These are phyloP conservation scores for Microglena sp. DNA, from an alignment of 139 green algal species.

Conservation along the genomic window DNA sequence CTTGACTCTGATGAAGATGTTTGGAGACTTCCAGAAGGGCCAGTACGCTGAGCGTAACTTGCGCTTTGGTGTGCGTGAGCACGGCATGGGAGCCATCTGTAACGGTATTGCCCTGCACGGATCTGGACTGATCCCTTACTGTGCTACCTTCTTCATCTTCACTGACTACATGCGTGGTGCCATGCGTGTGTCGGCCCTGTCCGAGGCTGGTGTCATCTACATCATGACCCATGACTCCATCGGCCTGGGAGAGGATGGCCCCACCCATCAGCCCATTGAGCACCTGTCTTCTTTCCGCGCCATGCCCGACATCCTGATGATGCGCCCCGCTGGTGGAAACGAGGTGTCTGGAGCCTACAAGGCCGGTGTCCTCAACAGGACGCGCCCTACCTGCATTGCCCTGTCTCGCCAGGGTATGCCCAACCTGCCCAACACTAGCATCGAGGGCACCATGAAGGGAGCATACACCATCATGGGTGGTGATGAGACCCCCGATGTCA, in stretches of 20 bases:
- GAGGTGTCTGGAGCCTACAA: slow-evolving; percentile 94
- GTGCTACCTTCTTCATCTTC: slow-evolving; percentile 99
- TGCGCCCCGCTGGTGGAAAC: slow-evolving; percentile 88
- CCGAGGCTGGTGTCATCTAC: slow-evolving; percentile 78
- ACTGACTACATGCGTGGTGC: slow-evolving; percentile 97
- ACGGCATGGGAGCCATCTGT: slow-evolving; percentile 95
- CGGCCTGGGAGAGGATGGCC: slow-evolving; percentile 97
- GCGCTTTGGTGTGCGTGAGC: slow-evolving; percentile 96
- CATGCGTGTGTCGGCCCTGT: slow-evolving; percentile 92
- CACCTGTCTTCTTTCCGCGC: slow-evolving; percentile 94
- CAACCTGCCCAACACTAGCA: slow-evolving; percentile 73
- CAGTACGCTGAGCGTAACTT: slow-evolving; percentile 90
- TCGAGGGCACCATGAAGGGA: slow-evolving; percentile 76
- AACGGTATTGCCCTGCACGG: slow-evolving; percentile 90
- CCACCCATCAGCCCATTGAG: slow-evolving; percentile 97
- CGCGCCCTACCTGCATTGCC: slow-evolving; percentile 78
- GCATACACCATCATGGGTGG: slow-evolving; percentile 78
- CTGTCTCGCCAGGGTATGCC: slow-evolving; percentile 95
- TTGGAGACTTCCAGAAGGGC: slow-evolving; percentile 97
- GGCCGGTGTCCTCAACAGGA: slow-evolving; percentile 62
- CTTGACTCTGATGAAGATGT: slow-evolving; percentile 99
- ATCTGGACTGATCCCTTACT: slow-evolving; percentile 90
- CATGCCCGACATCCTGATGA: slow-evolving; percentile 97
- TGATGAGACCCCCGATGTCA: slow-evolving; percentile 70
- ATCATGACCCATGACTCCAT: slow-evolving; percentile 99